Evolutionary conservation across 179 eudicot species (phyloP).

Genomic region (Beta macrorhiza): DNA sequence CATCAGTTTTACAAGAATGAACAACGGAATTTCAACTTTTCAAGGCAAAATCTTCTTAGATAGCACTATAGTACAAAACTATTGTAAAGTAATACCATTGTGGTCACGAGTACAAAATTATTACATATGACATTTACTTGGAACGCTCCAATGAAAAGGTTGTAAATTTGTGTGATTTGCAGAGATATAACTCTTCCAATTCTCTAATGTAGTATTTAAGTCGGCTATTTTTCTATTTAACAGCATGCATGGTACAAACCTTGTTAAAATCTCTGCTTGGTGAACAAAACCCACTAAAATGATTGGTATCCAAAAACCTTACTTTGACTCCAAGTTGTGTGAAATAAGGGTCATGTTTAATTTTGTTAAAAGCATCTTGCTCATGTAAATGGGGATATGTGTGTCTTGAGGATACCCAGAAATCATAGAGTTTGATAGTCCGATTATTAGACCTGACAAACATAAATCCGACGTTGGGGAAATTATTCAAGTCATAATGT

Average conservation of each 20-base stretch:
- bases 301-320: constrained; percentile 39
- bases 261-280: constrained; percentile 36
- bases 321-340: constrained; percentile 34
- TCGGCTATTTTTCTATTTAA: constrained; percentile 38
- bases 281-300: constrained; percentile 50
- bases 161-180: constrained; percentile 4
- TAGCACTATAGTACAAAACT: too few relatives aligned
- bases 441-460: constrained; percentile 41
- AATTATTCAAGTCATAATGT: constrained; percentile 23
- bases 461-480: constrained; percentile 35
- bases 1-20: too few relatives aligned
- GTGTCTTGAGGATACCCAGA: constrained; percentile 35
- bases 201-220: constrained; percentile 33
- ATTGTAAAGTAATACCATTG: too few relatives aligned
- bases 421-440: constrained; percentile 38
- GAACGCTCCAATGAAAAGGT: constrained; percentile 32
- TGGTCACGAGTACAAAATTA: not conserved
- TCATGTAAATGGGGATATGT: constrained; percentile 37
- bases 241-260: constrained; percentile 54
- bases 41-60: too few relatives aligned
- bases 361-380: constrained; percentile 45
- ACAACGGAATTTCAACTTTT: too few relatives aligned
- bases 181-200: constrained; percentile 37
- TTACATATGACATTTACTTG: constrained; percentile 24
- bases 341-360: constrained; percentile 32